A percentile compares a stretch with the other conserved stretches of the same genome.
phyloP scores from a whole-genome alignment of 2,329 filamentous ascomycete species.

The Fusarium compactum region DNA sequence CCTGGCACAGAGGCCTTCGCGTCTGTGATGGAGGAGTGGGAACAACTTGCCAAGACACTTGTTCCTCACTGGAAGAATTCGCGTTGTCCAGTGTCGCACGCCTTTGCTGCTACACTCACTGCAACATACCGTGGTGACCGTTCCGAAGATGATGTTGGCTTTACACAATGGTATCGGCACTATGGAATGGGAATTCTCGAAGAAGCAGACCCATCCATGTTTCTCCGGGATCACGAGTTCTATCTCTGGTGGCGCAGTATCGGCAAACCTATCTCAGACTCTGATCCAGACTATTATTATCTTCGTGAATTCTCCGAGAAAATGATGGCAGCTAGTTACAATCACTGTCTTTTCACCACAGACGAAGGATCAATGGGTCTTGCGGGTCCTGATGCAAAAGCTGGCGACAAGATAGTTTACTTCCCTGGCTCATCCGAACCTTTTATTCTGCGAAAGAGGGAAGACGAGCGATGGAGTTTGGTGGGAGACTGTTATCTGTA shows the following conservation, averaged over 20 bases:
- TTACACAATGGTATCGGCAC: conserved; percentile 25
- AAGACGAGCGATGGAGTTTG: background rate
- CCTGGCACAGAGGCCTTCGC: background rate
- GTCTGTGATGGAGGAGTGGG: conserved; percentile 5
- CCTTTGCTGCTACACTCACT: conserved; percentile 2
- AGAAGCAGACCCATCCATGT: background rate
- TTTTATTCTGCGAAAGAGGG: background rate
- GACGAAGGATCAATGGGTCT: conserved; percentile 19
- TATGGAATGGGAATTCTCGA: conserved; percentile 12
- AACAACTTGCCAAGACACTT: background rate
- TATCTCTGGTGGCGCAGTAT: conserved; percentile 15
- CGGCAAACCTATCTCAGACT: background rate
- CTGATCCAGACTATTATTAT: background rate
- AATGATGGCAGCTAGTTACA: conserved; percentile 5
- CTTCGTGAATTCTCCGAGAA: background rate
- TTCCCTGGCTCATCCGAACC: conserved; percentile 10
- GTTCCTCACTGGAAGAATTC: background rate
- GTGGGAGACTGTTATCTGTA: conserved; percentile 24
- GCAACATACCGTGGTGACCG: background rate
- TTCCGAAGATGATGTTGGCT: background rate
- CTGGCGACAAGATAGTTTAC: background rate
- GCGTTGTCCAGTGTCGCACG: background rate
- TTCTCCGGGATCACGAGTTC: conserved; percentile 18
- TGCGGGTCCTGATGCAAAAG: background rate
- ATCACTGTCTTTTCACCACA: conserved; percentile 13